Conservation (phyloP, 2,329 filamentous ascomycete species). For the Epichloe sibirici region DNA sequence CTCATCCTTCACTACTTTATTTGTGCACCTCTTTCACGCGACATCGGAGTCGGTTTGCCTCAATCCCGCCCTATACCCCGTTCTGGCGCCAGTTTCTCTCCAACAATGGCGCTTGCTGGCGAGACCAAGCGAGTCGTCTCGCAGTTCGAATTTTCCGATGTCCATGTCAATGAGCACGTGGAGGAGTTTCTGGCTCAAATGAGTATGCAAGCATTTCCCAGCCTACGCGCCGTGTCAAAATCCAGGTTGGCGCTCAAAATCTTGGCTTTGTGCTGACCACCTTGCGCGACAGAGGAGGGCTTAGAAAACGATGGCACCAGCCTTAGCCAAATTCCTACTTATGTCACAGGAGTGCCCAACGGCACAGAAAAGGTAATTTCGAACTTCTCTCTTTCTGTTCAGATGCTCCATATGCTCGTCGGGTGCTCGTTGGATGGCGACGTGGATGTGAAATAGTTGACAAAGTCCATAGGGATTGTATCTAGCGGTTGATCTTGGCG, state of each 20-base stretch:
- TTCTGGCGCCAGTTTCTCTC: constrained; percentile 39
- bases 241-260: neutral
- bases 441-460: neutral
- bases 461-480: constrained; percentile 60
- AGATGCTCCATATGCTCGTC: too few species aligned
- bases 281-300: constrained; percentile 53
- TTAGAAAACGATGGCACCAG: constrained; percentile 65
- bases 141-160: constrained; percentile 74
- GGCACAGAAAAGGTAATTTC: constrained; percentile 73
- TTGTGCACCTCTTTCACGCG: constrained; percentile 18
- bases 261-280: neutral
- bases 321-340: constrained; percentile 92
- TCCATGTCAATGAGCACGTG: constrained; percentile 68
- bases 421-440: neutral
- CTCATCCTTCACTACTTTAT: constrained; percentile 19
- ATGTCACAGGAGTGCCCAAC: constrained; percentile 91
- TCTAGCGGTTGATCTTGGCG: constrained; percentile 92
- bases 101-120: constrained; percentile 49
- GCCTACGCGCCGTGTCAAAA: neutral
- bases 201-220: constrained; percentile 31
- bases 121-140: constrained; percentile 71
- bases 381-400: neutral
- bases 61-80: constrained; percentile 42
- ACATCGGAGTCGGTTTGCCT: constrained; percentile 39
- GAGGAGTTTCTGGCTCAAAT: constrained; percentile 80